Base-by-base conservation (phyloP, 2,329 filamentous ascomycete genomes). In the Cryphonectria japonica region DNA sequence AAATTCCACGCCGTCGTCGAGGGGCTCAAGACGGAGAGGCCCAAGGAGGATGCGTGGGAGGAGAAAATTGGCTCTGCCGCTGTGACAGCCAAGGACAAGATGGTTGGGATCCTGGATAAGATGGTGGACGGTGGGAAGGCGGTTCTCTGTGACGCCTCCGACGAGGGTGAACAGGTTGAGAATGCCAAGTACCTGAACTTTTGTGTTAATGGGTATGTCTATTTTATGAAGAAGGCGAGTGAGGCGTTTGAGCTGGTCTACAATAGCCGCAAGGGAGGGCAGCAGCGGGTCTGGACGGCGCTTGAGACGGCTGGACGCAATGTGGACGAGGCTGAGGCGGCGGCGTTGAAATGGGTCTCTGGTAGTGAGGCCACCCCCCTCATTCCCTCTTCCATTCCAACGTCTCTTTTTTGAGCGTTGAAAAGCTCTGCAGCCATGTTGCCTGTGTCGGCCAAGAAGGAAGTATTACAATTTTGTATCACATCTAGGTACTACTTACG, bases 1-100 rank as follows among this genome's bases (percentile, higher is more conserved):
- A 37, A 37, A 26, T 67, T 67, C n/a, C 65, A 67, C 65, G 65
- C 34, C 22, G 52, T 67, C 22, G n/a, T 67, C 34, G 50, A 67
- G 52, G 50, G 37, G 11, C 52, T 67, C 22, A 67, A 59, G 52
- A 59, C 52, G n/a, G 65, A 67, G n/a, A 39, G 2, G 19, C 65
- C 65, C 52, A 39, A 67, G 19, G 65, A 59, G 34, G 65, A 22
- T 11, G 64, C 26, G 8, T 67, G 65, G 65, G 65, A 67, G 50
- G 52, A 59, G 4, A 67, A 59, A 37, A 59, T 67, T n/a, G 37
- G 65, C n/a, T 19, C 65, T 26, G 50, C 50, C 13, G 65, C 32
- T 19, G 9, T 60, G 11, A 29, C 26, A 3, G n/a, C 50, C 52
- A 67, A 59, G 37, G 52, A 59, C 13, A 32, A 37, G 32, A 41